Conservation (phyloP, 1,284 basidiomycete genomes). For the Trametes hirsuta region DNA sequence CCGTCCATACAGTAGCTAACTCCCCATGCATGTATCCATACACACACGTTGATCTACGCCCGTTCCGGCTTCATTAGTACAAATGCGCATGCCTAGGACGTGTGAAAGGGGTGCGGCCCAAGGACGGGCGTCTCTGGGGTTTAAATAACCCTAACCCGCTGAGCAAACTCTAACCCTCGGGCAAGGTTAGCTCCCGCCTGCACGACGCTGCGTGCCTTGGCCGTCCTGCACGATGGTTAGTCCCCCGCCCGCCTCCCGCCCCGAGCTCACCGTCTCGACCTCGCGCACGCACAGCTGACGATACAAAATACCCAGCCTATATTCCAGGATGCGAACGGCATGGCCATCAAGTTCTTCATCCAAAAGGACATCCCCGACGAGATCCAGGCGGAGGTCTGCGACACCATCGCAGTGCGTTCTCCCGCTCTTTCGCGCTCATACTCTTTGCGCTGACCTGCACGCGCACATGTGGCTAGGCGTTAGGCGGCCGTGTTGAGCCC, state of each 20-base stretch:
- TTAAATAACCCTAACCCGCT: conserved; percentile 37
- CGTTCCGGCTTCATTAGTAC: background rate
- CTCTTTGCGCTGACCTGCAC: background rate
- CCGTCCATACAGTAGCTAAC: conserved; percentile 1
- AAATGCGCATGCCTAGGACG: background rate
- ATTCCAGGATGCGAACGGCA: conserved; percentile 65
- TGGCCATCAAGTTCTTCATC: conserved; percentile 78
- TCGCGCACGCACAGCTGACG: conserved; percentile 1
- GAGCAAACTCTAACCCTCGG: conserved; percentile 37
- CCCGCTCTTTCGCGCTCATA: background rate
- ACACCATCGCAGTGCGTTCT: conserved; percentile 63
- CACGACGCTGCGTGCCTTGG: background rate
- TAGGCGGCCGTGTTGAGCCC: conserved; percentile 73
- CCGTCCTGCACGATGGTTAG: conserved; percentile 28
- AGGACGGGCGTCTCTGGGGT: conserved; percentile 20
- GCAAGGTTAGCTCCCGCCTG: conserved; percentile 27
- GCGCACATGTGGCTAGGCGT: conserved; percentile 44
- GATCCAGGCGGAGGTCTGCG: conserved; percentile 66
- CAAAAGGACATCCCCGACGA: conserved; percentile 75
- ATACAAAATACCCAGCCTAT: conserved; percentile 47
- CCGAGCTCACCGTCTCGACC: background rate
- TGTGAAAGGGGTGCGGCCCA: background rate
- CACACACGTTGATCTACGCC: background rate
- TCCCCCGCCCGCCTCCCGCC: background rate
- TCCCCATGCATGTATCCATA: conserved; percentile 17